These are phyloP conservation scores for Paramecium bursaria DNA, from an alignment of 73 alveolate genomes.

Conservation along the genomic window DNA sequence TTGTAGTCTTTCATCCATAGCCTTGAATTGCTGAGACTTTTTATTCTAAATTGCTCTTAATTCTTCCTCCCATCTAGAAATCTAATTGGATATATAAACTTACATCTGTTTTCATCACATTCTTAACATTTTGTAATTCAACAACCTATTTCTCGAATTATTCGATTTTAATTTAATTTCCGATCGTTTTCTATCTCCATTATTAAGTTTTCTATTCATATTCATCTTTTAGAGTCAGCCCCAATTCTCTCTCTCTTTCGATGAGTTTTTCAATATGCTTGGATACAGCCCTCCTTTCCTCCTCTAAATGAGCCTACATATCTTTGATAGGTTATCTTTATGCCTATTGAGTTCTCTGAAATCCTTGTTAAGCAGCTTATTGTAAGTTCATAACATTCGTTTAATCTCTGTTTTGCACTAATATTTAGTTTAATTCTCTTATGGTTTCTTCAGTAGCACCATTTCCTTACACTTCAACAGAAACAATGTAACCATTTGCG, in stretches of 20 bases:
- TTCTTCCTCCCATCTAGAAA: conserved; percentile 9
- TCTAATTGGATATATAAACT: not conserved
- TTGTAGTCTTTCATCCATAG: conserved; percentile 26
- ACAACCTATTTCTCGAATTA: conserved; percentile 45
- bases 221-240: conserved; percentile 38
- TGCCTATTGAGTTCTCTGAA: not conserved
- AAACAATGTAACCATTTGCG: conserved; percentile 44
- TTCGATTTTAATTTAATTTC: conserved; percentile 35
- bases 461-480: conserved; percentile 62
- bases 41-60: not conserved
- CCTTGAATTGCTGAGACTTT: not conserved
- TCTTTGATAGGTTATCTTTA: conserved; percentile 47
- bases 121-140: conserved; percentile 18
- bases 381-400: not conserved
- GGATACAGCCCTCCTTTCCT: conserved; percentile 59
- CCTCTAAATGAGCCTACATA: conserved; percentile 54
- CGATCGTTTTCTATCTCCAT: conserved; percentile 42
- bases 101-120: not conserved
- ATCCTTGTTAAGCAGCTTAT: not conserved
- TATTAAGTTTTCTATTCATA: conserved; percentile 12
- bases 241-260: conserved; percentile 55
- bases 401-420: conserved; percentile 36
- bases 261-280: conserved; percentile 46
- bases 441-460: conserved; percentile 65
- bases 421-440: conserved; percentile 43